phyloP scores from a whole-genome alignment of 371 early-diverging fungal genomes.

The Mortierella sp. region DNA sequence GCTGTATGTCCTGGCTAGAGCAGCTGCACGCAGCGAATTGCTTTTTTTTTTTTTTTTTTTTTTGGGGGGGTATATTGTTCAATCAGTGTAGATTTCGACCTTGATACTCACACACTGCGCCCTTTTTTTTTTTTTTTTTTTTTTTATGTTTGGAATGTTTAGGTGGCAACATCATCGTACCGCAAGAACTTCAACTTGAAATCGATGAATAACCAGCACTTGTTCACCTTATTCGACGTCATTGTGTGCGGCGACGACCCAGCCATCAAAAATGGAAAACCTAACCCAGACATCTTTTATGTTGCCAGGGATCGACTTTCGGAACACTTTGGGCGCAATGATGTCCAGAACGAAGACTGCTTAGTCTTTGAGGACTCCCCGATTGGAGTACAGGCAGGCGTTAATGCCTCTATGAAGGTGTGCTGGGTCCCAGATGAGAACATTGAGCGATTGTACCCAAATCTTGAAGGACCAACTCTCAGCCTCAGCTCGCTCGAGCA shows the following conservation, averaged over 20 bases:
- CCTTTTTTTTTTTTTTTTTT: background rate
- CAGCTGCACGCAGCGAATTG: too few relatives aligned
- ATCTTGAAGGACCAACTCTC: conserved; percentile 55
- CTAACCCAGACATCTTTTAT: conserved; percentile 91
- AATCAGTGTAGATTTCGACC: background rate
- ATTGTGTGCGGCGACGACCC: conserved; percentile 91
- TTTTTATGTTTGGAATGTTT: background rate
- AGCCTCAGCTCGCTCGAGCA: conserved; percentile 69
- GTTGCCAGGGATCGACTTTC: conserved; percentile 63
- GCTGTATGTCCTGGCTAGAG: conserved; percentile 64
- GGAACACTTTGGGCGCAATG: conserved; percentile 56
- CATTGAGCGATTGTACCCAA: conserved; percentile 48
- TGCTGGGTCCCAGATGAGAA: conserved; percentile 84
- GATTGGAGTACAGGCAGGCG: conserved; percentile 85
- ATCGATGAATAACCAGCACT: conserved; percentile 70
- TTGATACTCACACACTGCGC: background rate
- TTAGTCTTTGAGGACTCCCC: conserved; percentile 95
- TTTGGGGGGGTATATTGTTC: background rate
- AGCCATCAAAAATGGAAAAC: conserved; percentile 82
- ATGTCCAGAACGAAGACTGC: conserved; percentile 67
- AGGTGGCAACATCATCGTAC: conserved; percentile 87
- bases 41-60: background rate
- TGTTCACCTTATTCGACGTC: conserved; percentile 84
- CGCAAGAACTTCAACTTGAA: conserved; percentile 80
- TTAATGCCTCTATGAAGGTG: conserved; percentile 86